These are phyloP conservation scores for Leptodontidium sp. DNA, from an alignment of 2,329 filamentous ascomycete genomes.

Conservation along the genomic window DNA sequence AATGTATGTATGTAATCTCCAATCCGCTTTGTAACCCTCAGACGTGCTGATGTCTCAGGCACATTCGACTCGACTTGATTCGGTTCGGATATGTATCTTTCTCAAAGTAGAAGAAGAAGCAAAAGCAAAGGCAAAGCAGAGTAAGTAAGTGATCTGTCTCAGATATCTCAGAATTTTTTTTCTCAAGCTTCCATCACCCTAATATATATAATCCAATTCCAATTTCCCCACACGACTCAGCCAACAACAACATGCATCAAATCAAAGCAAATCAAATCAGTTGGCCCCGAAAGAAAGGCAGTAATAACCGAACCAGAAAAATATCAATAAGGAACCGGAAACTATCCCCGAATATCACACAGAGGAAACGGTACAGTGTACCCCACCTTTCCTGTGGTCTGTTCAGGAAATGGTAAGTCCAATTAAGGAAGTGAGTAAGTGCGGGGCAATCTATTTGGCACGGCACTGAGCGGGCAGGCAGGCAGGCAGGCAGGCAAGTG, in stretches of 20 bases:
- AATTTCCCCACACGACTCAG: neutral
- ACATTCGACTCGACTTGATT: neutral
- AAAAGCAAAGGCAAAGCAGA: no score
- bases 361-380: neutral
- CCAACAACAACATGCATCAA: neutral
- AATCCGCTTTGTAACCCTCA: neutral
- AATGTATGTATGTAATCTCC: neutral
- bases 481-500: neutral
- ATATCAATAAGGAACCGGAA: neutral
- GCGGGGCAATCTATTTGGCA: neutral
- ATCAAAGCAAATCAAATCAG: neutral
- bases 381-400: neutral
- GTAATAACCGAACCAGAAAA: neutral
- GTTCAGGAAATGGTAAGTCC: conserved; percentile 3
- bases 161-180: neutral
- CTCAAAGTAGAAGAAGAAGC: neutral
- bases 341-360: neutral
- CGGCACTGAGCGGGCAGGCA: neutral
- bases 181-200: neutral
- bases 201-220: neutral
- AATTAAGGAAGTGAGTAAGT: neutral
- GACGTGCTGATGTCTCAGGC: neutral
- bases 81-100: neutral
- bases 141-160: neutral
- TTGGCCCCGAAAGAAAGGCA: neutral